Conservation (phyloP, 768 basidiomycete genomes). For the Phylloporus arenicola region DNA sequence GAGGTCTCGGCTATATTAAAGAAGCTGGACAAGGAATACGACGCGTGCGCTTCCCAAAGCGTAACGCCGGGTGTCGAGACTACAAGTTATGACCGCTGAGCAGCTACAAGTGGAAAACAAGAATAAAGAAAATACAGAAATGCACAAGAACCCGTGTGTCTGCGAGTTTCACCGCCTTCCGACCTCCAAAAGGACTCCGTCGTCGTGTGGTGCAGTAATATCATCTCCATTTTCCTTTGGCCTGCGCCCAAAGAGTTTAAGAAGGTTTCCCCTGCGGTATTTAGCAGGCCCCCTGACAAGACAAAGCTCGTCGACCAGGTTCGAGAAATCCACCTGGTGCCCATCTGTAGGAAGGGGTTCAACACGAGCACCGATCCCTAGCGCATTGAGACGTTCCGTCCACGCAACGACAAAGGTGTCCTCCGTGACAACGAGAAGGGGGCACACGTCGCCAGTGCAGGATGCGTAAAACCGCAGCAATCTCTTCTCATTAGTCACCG, state of each 20-base stretch:
- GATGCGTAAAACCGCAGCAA: slow-evolving; percentile 12
- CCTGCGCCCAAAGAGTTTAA: slow-evolving; percentile 15
- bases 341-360: slow-evolving; percentile 1
- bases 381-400: slow-evolving; percentile 3
- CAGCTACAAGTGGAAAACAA: not conserved
- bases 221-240: slow-evolving; percentile 7
- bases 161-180: not conserved
- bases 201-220: not conserved
- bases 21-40: too few species aligned
- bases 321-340: slow-evolving; percentile 1
- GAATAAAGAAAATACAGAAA: not conserved
- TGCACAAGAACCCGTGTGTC: not conserved
- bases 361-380: slow-evolving; percentile 15
- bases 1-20: too few species aligned
- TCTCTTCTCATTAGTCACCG: slow-evolving; percentile 5
- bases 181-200: not conserved
- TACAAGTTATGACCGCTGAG: too few species aligned
- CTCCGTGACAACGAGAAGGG: slow-evolving; percentile 20
- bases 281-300: slow-evolving; percentile 20
- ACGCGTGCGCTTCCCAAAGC: too few species aligned
- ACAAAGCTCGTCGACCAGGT: slow-evolving; percentile 20
- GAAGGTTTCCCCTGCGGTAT: slow-evolving; percentile 8
- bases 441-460: slow-evolving; percentile 22
- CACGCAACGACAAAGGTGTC: slow-evolving; percentile 4
- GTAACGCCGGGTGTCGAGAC: too few species aligned